Conservation (phyloP, 345 rosid species). For the Aegle marmelos region DNA sequence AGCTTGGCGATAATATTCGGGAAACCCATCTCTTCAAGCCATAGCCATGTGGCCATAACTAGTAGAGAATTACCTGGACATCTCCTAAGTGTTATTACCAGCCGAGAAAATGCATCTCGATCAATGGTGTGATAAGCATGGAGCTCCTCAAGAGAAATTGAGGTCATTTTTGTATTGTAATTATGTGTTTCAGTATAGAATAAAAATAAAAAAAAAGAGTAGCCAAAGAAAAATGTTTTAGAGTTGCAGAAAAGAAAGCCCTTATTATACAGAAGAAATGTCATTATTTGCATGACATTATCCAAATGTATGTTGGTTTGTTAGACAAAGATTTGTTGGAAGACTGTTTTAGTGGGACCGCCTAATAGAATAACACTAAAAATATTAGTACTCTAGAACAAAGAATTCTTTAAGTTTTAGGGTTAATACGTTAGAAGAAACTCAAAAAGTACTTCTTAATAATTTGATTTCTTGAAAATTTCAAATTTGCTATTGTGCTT, state of each 20-base stretch:
- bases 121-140: conserved; percentile 35
- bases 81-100: conserved; percentile 29
- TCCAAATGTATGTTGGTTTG: not conserved
- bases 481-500: not conserved
- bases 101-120: conserved; percentile 34
- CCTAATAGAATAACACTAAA: too few relatives aligned
- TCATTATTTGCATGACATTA: not conserved
- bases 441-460: too few relatives aligned
- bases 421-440: too few relatives aligned
- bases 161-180: conserved; percentile 18
- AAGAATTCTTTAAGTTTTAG: not conserved
- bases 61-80: conserved; percentile 35
- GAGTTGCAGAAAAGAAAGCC: not conserved
- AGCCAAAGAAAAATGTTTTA: not conserved
- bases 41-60: conserved; percentile 45
- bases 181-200: not conserved
- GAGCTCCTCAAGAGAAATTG: conserved; percentile 29
- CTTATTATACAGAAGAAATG: not conserved
- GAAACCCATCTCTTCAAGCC: conserved; percentile 41
- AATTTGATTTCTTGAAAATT: not conserved
- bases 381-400: not conserved
- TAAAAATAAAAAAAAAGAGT: too few relatives aligned
- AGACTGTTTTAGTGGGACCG: not conserved
- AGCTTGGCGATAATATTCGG: conserved; percentile 30
- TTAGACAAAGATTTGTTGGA: not conserved